Evolutionary conservation across 2,329 filamentous ascomycete genomes (phyloP).

Genomic region (Cladosporium sp.): DNA sequence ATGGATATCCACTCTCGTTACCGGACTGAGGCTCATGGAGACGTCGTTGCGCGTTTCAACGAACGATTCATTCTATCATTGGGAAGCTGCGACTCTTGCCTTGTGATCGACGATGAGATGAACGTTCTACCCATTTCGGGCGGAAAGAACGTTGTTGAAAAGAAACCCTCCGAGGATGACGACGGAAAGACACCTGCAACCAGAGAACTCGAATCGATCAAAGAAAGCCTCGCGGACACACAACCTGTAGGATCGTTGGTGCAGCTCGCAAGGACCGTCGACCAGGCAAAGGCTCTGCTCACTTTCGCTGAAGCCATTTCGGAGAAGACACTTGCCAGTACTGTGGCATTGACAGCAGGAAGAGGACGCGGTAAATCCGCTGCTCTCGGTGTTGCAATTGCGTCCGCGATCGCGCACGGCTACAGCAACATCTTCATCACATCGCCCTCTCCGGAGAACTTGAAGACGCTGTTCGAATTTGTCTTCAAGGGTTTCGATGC

Average conservation of each 20-base stretch:
- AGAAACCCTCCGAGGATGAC: constrained; percentile 74
- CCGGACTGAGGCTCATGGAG: constrained; percentile 90
- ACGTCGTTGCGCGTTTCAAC: constrained; percentile 95
- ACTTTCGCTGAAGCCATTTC: constrained; percentile 96
- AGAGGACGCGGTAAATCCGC: constrained; percentile 97
- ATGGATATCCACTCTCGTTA: constrained; percentile 99
- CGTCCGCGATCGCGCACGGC: constrained; percentile 88
- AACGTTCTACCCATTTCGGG: constrained; percentile 97
- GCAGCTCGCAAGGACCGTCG: constrained; percentile 80
- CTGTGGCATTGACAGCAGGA: constrained; percentile 87
- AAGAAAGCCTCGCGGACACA: constrained; percentile 79
- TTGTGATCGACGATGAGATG: constrained; percentile 96
- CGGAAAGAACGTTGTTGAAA: constrained; percentile 78
- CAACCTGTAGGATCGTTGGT: constrained; percentile 83
- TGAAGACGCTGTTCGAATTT: constrained; percentile 98
- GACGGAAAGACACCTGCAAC: constrained; percentile 66
- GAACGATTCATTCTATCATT: constrained; percentile 94
- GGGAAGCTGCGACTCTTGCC: constrained; percentile 88
- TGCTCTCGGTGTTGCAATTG: constrained; percentile 88
- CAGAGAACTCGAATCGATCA: constrained; percentile 77
- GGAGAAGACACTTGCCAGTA: constrained; percentile 91
- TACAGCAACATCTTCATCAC: constrained; percentile 99
- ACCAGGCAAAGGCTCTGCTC: constrained; percentile 94
- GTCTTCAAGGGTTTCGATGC: constrained; percentile 98
- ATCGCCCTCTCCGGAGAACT: constrained; percentile 92